Evolutionary conservation across 106 monocot species (phyloP), one percentile per base, ranked within the genome.

Genomic region (Narthecium ossifragum): DNA sequence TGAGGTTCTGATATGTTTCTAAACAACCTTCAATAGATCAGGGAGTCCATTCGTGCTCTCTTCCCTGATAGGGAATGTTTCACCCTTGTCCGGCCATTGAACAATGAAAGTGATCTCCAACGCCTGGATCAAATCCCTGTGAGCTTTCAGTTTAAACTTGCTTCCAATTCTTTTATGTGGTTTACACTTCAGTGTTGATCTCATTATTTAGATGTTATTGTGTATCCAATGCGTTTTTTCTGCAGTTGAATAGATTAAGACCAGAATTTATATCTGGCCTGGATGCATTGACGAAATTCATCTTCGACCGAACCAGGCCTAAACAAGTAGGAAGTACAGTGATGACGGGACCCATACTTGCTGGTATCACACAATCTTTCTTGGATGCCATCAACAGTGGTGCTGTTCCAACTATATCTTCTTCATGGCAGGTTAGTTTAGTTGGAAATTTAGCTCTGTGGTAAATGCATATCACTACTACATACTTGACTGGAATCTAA

Each of bases 21-120:
- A 17, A 13, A 43, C n/a, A n/a, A n/a, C n/a, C n/a, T n/a, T 54
- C 11, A 38, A 46, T 45, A 94, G 93, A 94, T 94, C 48, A 71
- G 93, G 37, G 93, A 94, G 64, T 94, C 93, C 1, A 94, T 94
- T 46, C 85, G 83, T 62, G 79, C 93, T 64, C 85, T 94, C 31
- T 94, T 94, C 68, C 93, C 93, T 49, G 93, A 94, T 51, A 79
- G 93, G 68, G 93, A 94, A 71, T 94, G 93, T 55, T 94, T 94
- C 51, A 67, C 93, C 26, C 89, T 94, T 43, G 93, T 94, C 31
- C 76, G 93, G 12, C 93, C 93, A 53, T 62, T 94, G 58, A 85
- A 89, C 62, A 75, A 78, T 70, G 93, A 94, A 73, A 80, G 65
- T 77, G 93, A 94, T 34, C 83, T 94, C 51, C 93, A 80, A 67